Percentiles rank a stretch among this genome's conserved stretches.
Evolutionary conservation across 1,139 yeast species (phyloP).

Genomic region (Hansenula sp.): DNA sequence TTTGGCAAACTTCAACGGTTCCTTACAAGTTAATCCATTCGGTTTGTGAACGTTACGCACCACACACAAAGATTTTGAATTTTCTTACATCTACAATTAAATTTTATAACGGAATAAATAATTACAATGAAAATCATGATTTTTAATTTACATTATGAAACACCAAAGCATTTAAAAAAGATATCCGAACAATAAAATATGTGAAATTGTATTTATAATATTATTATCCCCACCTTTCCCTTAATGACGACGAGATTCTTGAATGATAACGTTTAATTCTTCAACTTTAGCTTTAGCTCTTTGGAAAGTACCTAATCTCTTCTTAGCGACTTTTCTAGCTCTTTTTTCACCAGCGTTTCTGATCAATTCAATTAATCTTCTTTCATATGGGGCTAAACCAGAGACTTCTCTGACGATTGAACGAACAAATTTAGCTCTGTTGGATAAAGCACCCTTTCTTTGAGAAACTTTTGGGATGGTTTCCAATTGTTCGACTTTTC

Average conservation of each 20-base stretch:
- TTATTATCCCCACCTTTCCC: not conserved
- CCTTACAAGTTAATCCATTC: no score
- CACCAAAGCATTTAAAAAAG: slow-evolving; percentile 1
- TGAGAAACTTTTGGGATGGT: slow-evolving; percentile 92
- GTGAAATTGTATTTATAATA: not conserved
- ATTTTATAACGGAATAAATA: no score
- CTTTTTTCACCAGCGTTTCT: slow-evolving; percentile 99
- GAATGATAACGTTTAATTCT: slow-evolving; percentile 95
- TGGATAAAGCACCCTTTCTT: slow-evolving; percentile 96
- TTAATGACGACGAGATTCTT: slow-evolving; percentile 91
- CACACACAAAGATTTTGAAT: no score
- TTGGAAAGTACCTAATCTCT: slow-evolving; percentile 99
- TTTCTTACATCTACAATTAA: no score
- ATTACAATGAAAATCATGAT: slow-evolving; percentile 1
- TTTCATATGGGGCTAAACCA: slow-evolving; percentile 99
- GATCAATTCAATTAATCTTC: slow-evolving; percentile 98
- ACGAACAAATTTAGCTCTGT: slow-evolving; percentile 96
- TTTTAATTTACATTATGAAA: slow-evolving; percentile 3
- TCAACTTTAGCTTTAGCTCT: slow-evolving; percentile 99
- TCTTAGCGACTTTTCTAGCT: slow-evolving; percentile 99
- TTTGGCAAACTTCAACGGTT: no score
- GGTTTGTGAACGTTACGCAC: no score
- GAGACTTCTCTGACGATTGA: slow-evolving; percentile 94
- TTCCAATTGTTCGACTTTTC: slow-evolving; percentile 91
- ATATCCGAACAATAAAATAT: slow-evolving; percentile 2